These are phyloP conservation scores for Aaosphaeria arxii DNA, from an alignment of 2,329 filamentous ascomycete genomes.

Conservation along the genomic window DNA sequence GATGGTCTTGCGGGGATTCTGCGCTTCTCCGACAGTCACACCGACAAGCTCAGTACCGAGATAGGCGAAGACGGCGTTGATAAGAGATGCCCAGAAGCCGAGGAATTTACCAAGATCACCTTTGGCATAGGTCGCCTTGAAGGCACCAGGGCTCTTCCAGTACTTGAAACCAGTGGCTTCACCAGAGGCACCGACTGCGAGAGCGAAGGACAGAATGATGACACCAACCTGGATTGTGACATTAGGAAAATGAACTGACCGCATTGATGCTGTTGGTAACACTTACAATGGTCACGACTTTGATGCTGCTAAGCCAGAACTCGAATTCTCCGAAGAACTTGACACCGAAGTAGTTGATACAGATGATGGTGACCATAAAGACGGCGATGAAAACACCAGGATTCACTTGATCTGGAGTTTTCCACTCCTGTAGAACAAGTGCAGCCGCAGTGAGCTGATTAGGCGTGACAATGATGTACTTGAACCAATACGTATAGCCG, in stretches of 20 bases:
- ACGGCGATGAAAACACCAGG: slow-evolving; percentile 75
- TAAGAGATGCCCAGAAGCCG: slow-evolving; percentile 64
- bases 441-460: slow-evolving; percentile 82
- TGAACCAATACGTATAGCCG: slow-evolving; percentile 62
- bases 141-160: slow-evolving; percentile 45
- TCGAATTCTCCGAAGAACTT: slow-evolving; percentile 51
- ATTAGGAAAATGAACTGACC: neutral
- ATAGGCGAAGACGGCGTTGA: slow-evolving; percentile 76
- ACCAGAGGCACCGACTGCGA: slow-evolving; percentile 43
- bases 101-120: slow-evolving; percentile 40
- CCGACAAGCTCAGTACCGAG: slow-evolving; percentile 68
- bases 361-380: slow-evolving; percentile 43
- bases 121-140: slow-evolving; percentile 37
- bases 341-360: slow-evolving; percentile 57
- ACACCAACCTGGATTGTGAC: slow-evolving; percentile 32
- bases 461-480: slow-evolving; percentile 80
- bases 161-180: slow-evolving; percentile 45
- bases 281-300: slow-evolving; percentile 42
- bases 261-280: neutral
- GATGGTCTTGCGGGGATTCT: slow-evolving; percentile 74
- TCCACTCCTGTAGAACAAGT: slow-evolving; percentile 77
- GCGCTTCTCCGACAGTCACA: slow-evolving; percentile 74
- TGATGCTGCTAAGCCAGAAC: slow-evolving; percentile 48
- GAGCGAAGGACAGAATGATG: slow-evolving; percentile 44
- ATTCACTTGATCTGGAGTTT: slow-evolving; percentile 63